These are phyloP conservation scores for Erythrobasidium hasegawianum DNA, from an alignment of 1,284 basidiomycete genomes.

Conservation along the genomic window DNA sequence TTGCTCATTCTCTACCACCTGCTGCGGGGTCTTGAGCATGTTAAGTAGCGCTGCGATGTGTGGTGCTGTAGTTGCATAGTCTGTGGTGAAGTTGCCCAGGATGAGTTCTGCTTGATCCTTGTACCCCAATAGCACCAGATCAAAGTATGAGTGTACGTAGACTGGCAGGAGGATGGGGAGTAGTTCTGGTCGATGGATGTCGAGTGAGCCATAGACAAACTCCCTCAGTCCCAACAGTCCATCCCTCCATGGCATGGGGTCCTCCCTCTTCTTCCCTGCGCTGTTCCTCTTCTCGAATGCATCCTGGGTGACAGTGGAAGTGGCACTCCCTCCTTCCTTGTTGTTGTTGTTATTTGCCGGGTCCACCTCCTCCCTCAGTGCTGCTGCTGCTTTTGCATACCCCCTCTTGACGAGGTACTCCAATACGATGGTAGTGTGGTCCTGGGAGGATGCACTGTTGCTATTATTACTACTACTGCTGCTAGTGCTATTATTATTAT, in stretches of 20 bases:
- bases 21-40: conserved; percentile 74
- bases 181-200: conserved; percentile 66
- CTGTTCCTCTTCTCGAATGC: conserved; percentile 48
- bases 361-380: conserved; percentile 66
- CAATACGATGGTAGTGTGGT: conserved; percentile 56
- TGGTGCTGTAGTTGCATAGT: conserved; percentile 56
- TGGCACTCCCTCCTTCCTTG: conserved; percentile 53
- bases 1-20: conserved; percentile 62
- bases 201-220: conserved; percentile 43
- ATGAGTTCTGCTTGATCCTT: conserved; percentile 60
- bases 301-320: conserved; percentile 60
- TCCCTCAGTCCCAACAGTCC: conserved; percentile 36
- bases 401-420: conserved; percentile 82
- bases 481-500: background rate
- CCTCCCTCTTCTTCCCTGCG: conserved; percentile 56
- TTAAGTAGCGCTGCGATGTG: conserved; percentile 74
- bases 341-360: conserved; percentile 43
- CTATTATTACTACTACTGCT: background rate
- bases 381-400: conserved; percentile 69
- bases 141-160: conserved; percentile 95
- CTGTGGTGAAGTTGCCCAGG: conserved; percentile 40
- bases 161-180: conserved; percentile 91
- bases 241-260: conserved; percentile 36
- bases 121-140: conserved; percentile 84
- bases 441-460: conserved; percentile 3